These are phyloP conservation scores for Leucaena leucocephala DNA, from an alignment of 306 rosid species.

Conservation along the genomic window DNA sequence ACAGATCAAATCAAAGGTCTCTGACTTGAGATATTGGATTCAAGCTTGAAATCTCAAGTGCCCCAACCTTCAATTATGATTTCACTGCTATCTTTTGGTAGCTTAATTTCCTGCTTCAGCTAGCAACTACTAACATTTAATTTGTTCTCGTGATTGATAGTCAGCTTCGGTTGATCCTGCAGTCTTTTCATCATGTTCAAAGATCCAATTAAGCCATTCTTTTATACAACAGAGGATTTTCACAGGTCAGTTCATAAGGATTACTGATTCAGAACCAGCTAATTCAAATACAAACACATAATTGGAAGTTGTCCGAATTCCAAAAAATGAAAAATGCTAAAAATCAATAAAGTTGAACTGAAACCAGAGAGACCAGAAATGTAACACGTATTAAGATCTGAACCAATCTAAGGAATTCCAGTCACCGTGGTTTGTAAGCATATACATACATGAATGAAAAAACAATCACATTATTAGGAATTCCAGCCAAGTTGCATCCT, in stretches of 20 bases:
- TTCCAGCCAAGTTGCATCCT: conserved; percentile 30
- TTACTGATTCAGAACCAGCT: not conserved
- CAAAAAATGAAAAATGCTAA: not conserved
- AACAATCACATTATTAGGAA: not conserved
- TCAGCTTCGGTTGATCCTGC: too few species aligned
- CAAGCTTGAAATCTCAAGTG: too few species aligned
- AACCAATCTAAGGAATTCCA: not conserved
- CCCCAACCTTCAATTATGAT: too few species aligned
- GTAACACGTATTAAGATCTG: not conserved
- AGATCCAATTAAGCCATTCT: too few species aligned
- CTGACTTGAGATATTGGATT: too few species aligned
- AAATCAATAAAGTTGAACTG: not conserved
- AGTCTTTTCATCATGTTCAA: too few species aligned
- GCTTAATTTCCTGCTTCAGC: too few species aligned
- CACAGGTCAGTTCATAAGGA: not conserved
- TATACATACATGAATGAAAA: not conserved
- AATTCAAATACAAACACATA: not conserved
- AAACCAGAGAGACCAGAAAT: not conserved
- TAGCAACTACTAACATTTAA: too few species aligned
- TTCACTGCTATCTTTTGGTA: too few species aligned
- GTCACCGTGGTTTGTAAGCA: not conserved
- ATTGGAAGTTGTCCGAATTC: not conserved
- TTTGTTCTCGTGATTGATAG: too few species aligned
- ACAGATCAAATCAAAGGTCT: too few species aligned
- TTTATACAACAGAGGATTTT: not conserved